Base-by-base conservation (phyloP, 192 early-diverging fungal species). In the Podila epigama region DNA sequence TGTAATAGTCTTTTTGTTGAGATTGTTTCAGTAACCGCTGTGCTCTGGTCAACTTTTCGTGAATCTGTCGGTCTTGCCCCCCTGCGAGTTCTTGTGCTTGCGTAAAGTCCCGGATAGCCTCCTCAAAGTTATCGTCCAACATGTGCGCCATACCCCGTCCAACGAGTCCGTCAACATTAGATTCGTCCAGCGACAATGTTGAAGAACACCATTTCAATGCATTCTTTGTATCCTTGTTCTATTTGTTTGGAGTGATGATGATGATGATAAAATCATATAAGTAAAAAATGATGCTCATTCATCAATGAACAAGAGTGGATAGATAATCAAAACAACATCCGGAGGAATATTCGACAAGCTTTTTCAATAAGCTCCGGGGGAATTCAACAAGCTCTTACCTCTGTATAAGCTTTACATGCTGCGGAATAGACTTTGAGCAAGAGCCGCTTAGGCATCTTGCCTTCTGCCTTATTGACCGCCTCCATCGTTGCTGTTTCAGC, bases 1-100 rank as follows among this genome's bases (percentile, higher is more conserved):
- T 99, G 86, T 99, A 99, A 71, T 99, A 99, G 65, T 99, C 96
- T 59, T 89, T 92, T 51, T 82, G 82, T 72, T 88, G 85, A 31
- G 83, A 84, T 69, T 84, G 82, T 52, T 84, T 80, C 22, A 78
- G 53, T 51, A 92, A 64, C 65, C 82, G 63, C 66, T 93, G 85
- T 2, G 93, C 91, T 42, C 86, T 84, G 27, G 75, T 79, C 60
- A 89, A 84, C 32, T 86, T 80, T 40, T 92, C 86, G 15, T 67
- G 68, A 12, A 90, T 82, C 10, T 82, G 62, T 11, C 73, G 77
- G 60, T 95, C 82, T 39, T 88, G 84, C 36, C 83, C 81, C 48
- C 84, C 75, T 25, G 68, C 71, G 9, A 81, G 68, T 41, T 94
- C 87, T 66, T 93, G 85, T 8, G 95, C 95, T 52, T 84, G 83